phyloP scores from a whole-genome alignment of 2,329 filamentous ascomycete genomes.

The Verticillium tricorpus region DNA sequence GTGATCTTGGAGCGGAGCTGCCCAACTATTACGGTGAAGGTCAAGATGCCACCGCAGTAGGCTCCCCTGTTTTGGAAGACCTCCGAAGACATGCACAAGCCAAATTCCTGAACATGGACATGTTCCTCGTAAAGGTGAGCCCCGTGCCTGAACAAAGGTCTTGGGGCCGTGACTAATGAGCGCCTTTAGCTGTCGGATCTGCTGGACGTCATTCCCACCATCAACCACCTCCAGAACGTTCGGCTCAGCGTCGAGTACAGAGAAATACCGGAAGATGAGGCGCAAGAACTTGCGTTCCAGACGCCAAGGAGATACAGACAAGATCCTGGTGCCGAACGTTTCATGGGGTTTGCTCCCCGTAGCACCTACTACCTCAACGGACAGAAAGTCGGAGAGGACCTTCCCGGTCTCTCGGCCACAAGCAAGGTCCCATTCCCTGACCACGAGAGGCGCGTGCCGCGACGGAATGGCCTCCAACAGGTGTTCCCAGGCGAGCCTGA shows the following conservation, averaged over 20 bases:
- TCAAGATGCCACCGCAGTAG: slow-evolving; percentile 38
- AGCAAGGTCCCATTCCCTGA: slow-evolving; percentile 48
- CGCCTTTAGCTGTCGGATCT: slow-evolving; percentile 52
- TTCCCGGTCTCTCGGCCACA: slow-evolving; percentile 38
- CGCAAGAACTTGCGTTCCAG: slow-evolving; percentile 35
- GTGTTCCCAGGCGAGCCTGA: slow-evolving; percentile 54
- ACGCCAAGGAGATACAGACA: slow-evolving; percentile 52
- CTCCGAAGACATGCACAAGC: slow-evolving; percentile 47
- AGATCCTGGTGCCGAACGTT: slow-evolving; percentile 50
- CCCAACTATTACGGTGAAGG: slow-evolving; percentile 44
- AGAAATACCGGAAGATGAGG: slow-evolving; percentile 51
- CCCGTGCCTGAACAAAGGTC: too few species aligned
- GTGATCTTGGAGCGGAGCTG: slow-evolving; percentile 49
- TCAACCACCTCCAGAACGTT: slow-evolving; percentile 53
- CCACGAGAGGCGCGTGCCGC: slow-evolving; percentile 47
- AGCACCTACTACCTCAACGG: slow-evolving; percentile 58
- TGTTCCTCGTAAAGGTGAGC: slow-evolving; percentile 64
- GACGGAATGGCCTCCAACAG: slow-evolving; percentile 43
- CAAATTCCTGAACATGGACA: slow-evolving; percentile 51
- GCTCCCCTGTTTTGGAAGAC: slow-evolving; percentile 36
- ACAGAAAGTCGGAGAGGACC: slow-evolving; percentile 45
- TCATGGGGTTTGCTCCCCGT: slow-evolving; percentile 49
- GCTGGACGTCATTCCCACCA: slow-evolving; percentile 51
- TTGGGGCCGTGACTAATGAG: slow-evolving; percentile 12
- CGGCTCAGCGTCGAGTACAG: slow-evolving; percentile 54